These are phyloP conservation scores for Piper longum DNA, from an alignment of 164 flowering plant genomes.

Conservation along the genomic window DNA sequence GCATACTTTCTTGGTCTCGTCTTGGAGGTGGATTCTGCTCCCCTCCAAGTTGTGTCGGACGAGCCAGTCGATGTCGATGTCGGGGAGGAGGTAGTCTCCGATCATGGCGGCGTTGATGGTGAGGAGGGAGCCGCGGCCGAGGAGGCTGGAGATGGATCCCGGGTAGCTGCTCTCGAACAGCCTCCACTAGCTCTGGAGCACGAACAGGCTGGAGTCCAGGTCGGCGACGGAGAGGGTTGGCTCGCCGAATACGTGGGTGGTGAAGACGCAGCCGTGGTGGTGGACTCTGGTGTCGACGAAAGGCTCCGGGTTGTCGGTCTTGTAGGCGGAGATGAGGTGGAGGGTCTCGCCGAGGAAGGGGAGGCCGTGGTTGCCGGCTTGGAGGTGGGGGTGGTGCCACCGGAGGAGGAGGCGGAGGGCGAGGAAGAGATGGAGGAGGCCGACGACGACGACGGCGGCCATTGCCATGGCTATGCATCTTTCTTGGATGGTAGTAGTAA, in stretches of 20 bases:
- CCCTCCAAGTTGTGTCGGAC: slow-evolving; percentile 43
- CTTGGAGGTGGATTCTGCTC: slow-evolving; percentile 52
- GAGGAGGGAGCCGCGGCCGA: slow-evolving; percentile 74
- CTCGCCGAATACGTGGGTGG: slow-evolving; percentile 87
- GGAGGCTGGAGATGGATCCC: slow-evolving; percentile 64
- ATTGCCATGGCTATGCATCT: neutral
- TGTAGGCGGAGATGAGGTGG: slow-evolving; percentile 83
- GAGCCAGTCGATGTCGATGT: slow-evolving; percentile 80
- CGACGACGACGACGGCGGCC: neutral
- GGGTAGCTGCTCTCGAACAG: slow-evolving; percentile 81
- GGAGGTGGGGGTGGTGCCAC: slow-evolving; percentile 27
- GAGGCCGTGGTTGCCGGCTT: slow-evolving; percentile 65
- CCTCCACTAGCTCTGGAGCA: slow-evolving; percentile 83
- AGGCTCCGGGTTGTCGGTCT: slow-evolving; percentile 81
- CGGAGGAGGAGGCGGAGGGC: slow-evolving; percentile 16
- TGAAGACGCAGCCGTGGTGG: slow-evolving; percentile 60
- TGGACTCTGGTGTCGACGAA: slow-evolving; percentile 65
- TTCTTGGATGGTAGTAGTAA: neutral
- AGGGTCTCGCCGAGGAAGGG: slow-evolving; percentile 87
- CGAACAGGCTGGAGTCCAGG: slow-evolving; percentile 73
- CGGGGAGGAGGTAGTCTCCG: slow-evolving; percentile 43
- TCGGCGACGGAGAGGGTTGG: slow-evolving; percentile 83
- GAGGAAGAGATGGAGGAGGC: slow-evolving; percentile 2
- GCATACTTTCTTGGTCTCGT: slow-evolving; percentile 97
- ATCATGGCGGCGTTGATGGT: slow-evolving; percentile 78